Evolutionary conservation across 495 filamentous ascomycete genomes (phyloP).

Genomic region (Neurospora sp.): DNA sequence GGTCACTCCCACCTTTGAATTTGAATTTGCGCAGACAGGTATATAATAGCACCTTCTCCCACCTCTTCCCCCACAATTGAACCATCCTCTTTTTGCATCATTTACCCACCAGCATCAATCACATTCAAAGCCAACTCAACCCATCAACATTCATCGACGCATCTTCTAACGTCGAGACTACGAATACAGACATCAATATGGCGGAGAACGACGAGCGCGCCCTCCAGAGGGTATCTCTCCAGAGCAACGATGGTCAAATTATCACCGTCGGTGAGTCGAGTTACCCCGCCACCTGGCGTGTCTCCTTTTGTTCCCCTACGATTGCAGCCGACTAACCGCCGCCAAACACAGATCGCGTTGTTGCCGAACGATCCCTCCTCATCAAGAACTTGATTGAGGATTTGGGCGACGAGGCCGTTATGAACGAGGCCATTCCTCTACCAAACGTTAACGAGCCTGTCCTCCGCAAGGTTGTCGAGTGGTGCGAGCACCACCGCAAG

Average conservation of each 20-base stretch:
- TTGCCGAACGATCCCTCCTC: slow-evolving; percentile 84
- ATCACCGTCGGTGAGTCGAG: slow-evolving; percentile 13
- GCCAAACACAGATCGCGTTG: slow-evolving; percentile 48
- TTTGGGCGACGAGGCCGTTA: slow-evolving; percentile 57
- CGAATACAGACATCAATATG: slow-evolving; percentile 4
- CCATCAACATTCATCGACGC: slow-evolving; percentile 3
- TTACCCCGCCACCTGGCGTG: slow-evolving; percentile 1
- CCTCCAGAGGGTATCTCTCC: slow-evolving; percentile 7
- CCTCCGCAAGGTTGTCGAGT: slow-evolving; percentile 90
- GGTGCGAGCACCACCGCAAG: slow-evolving; percentile 88
- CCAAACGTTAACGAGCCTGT: slow-evolving; percentile 94
- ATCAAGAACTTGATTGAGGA: slow-evolving; percentile 99
- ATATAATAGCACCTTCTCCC: neutral
- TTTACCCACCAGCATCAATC: neutral
- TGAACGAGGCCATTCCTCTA: slow-evolving; percentile 57
- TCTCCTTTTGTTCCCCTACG: neutral
- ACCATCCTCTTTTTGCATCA: neutral
- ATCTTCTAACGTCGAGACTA: neutral
- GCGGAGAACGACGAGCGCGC: slow-evolving; percentile 6
- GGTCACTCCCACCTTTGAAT: neutral
- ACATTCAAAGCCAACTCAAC: neutral
- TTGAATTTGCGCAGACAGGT: neutral
- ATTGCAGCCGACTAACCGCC: neutral
- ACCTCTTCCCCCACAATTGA: neutral
- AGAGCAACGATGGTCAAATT: slow-evolving; percentile 11